Evolutionary conservation across 345 rosid genomes (phyloP).

Genomic region (Linum usitatissimum): DNA sequence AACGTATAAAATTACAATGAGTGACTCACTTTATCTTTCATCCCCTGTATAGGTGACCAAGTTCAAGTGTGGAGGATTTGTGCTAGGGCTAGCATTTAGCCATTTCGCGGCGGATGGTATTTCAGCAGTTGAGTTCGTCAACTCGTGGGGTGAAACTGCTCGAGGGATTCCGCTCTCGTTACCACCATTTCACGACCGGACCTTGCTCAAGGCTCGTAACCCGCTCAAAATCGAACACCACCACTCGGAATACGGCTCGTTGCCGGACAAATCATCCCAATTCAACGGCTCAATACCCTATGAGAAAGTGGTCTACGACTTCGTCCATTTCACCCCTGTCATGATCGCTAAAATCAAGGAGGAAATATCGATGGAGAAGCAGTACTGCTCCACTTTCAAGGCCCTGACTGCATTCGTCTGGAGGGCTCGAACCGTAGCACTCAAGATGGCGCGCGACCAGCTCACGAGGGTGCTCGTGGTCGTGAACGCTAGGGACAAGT

Average conservation of each 20-base stretch:
- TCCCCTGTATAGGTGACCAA: not conserved
- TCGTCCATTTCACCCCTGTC: not conserved
- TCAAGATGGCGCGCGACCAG: not conserved
- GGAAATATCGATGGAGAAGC: not conserved
- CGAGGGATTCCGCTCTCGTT: not conserved
- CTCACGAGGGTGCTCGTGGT: not conserved
- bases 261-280: not conserved
- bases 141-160: constrained; percentile 4
- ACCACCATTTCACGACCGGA: not conserved
- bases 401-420: not conserved
- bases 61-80: constrained; percentile 5
- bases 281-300: not conserved
- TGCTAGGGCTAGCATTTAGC: not conserved
- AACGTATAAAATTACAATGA: too few relatives aligned
- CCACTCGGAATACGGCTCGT: not conserved
- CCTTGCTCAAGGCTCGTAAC: not conserved
- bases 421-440: not conserved
- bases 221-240: not conserved
- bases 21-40: not conserved
- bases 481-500: not conserved
- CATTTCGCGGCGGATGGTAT: not conserved
- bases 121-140: not conserved
- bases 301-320: not conserved
- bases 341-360: not conserved
- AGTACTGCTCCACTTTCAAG: not conserved